A percentile compares a stretch with the other conserved stretches of the same genome.
Conservation (phyloP, 345 rosid species). For the Citropsis articulata region DNA sequence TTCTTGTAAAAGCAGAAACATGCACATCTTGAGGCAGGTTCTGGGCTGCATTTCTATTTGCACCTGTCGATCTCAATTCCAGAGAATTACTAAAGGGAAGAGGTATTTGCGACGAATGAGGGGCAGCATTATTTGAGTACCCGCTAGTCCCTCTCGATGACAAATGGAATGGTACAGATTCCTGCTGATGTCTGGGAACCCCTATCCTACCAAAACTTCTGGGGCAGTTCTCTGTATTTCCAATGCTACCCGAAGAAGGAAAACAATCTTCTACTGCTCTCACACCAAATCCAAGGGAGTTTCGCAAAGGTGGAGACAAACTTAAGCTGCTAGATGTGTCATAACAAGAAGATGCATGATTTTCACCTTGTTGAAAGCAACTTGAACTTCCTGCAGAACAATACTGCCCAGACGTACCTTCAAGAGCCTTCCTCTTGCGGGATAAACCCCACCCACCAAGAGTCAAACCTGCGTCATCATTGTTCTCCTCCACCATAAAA, state of each 20-base stretch:
- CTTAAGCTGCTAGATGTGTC: conserved; percentile 60
- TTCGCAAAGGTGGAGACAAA: conserved; percentile 51
- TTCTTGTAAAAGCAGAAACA: conserved; percentile 52
- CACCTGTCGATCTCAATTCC: conserved; percentile 45
- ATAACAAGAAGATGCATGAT: conserved; percentile 33
- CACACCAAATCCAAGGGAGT: conserved; percentile 46
- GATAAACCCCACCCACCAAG: conserved; percentile 67
- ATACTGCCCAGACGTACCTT: conserved; percentile 66
- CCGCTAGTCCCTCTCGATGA: conserved; percentile 42
- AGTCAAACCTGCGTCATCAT: conserved; percentile 55
- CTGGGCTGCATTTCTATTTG: conserved; percentile 39
- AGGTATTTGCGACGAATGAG: conserved; percentile 39
- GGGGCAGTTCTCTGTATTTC: conserved; percentile 31
- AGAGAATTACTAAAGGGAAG: conserved; percentile 38
- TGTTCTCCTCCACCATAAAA: conserved; percentile 47
- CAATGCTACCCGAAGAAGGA: conserved; percentile 30
- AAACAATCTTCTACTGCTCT: conserved; percentile 43
- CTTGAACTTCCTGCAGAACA: conserved; percentile 53
- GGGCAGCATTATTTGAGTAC: conserved; percentile 37
- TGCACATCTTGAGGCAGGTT: conserved; percentile 45
- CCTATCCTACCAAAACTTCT: conserved; percentile 48
- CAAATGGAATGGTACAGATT: conserved; percentile 40
- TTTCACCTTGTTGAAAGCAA: conserved; percentile 47
- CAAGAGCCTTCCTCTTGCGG: conserved; percentile 89
- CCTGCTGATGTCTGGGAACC: conserved; percentile 53